Percentiles rank a stretch among this genome's conserved stretches.
Evolutionary conservation across 306 rosid species (phyloP).

Genomic region (Clitoria ternatea): DNA sequence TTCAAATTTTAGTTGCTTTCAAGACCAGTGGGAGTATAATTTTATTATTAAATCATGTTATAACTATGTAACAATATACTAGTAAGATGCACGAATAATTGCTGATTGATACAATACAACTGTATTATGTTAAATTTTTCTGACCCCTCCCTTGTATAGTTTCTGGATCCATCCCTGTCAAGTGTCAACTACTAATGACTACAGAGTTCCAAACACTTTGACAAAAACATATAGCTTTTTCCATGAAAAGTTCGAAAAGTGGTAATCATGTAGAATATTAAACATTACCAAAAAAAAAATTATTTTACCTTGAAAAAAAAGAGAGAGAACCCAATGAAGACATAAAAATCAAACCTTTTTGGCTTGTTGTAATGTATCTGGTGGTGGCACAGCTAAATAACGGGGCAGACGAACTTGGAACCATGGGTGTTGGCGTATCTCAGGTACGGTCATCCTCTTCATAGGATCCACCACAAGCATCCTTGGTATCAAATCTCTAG

Average conservation of each 20-base stretch:
- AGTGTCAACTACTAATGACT: neutral
- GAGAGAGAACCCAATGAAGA: neutral
- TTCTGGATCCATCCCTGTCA: no score
- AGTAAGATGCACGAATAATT: no score
- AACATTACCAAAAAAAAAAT: neutral
- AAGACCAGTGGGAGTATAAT: no score
- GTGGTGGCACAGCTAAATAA: conserved; percentile 91
- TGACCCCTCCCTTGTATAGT: no score
- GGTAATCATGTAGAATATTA: neutral
- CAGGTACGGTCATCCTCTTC: conserved; percentile 86
- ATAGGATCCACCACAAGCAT: conserved; percentile 93
- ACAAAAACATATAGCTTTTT: neutral
- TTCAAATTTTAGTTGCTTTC: no score
- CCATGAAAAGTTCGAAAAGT: neutral
- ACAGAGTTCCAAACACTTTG: neutral
- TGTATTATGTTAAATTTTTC: neutral
- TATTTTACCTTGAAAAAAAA: neutral
- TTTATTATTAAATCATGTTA: no score
- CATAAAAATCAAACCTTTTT: conserved; percentile 49
- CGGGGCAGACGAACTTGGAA: conserved; percentile 91
- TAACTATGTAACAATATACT: no score
- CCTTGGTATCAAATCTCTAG: conserved; percentile 84
- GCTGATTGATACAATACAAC: no score
- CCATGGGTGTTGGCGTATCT: conserved; percentile 92
- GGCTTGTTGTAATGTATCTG: conserved; percentile 70